Percentiles rank a stretch among this genome's conserved stretches.
These are phyloP conservation scores for Saturnispora gosingensis DNA, from an alignment of 805 yeast species.

Conservation along the genomic window DNA sequence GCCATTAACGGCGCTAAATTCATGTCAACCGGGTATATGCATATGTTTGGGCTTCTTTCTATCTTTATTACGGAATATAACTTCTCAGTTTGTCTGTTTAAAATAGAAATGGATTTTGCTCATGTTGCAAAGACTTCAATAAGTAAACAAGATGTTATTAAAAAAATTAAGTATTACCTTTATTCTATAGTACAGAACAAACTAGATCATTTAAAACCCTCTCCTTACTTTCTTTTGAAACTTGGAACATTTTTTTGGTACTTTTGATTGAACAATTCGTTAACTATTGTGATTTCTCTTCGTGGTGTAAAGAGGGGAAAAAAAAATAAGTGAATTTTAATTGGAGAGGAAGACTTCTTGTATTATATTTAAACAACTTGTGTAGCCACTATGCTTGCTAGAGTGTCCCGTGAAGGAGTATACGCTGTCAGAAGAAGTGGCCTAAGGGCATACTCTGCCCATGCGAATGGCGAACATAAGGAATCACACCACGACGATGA, in stretches of 20 bases:
- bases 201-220: too few relatives aligned
- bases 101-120: too few relatives aligned
- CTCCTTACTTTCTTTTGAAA: too few relatives aligned
- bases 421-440: neutral
- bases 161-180: too few relatives aligned
- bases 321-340: neutral
- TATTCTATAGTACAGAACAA: too few relatives aligned
- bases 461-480: constrained; percentile 5
- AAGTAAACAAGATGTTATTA: too few relatives aligned
- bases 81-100: too few relatives aligned
- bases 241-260: neutral
- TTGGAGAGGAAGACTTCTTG: neutral
- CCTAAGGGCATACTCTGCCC: constrained; percentile 12
- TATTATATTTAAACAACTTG: neutral
- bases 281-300: neutral
- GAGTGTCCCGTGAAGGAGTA: neutral
- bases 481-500: constrained; percentile 6
- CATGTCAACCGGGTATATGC: too few relatives aligned
- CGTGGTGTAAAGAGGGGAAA: neutral
- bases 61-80: too few relatives aligned
- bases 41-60: too few relatives aligned
- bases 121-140: too few relatives aligned
- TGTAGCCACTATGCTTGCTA: neutral
- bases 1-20: neutral
- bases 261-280: neutral